Evolutionary conservation across 306 rosid species (phyloP).

Genomic region (Sindora glabra): DNA sequence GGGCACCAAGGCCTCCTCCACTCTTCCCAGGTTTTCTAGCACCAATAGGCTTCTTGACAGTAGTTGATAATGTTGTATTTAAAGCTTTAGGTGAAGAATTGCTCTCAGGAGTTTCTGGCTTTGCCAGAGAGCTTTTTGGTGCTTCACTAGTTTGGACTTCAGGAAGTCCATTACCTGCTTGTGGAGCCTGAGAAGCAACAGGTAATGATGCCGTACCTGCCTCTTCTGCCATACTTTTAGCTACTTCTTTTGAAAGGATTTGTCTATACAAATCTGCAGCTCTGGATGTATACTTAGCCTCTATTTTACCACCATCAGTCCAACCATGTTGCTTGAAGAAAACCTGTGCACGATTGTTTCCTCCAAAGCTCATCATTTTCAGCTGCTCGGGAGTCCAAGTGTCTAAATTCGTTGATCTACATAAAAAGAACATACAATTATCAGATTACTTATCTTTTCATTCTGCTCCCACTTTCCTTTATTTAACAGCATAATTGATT

Average conservation of each 20-base stretch:
- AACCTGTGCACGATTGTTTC: constrained; percentile 79
- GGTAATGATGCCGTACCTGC: constrained; percentile 46
- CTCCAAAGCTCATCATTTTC: constrained; percentile 77
- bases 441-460: neutral
- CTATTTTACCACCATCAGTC: constrained; percentile 89
- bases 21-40: constrained; percentile 65
- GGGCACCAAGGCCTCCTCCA: constrained; percentile 93
- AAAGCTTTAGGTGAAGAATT: constrained; percentile 58
- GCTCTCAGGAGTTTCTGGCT: constrained; percentile 46
- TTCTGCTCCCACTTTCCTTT: neutral
- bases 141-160: constrained; percentile 39
- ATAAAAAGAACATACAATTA: neutral
- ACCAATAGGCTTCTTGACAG: constrained; percentile 76
- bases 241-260: constrained; percentile 82
- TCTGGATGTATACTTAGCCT: constrained; percentile 86
- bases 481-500: too few relatives aligned
- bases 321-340: constrained; percentile 99
- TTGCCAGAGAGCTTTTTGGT: constrained; percentile 35
- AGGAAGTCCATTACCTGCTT: constrained; percentile 47
- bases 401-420: constrained; percentile 83
- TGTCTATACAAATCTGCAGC: constrained; percentile 92
- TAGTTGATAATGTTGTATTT: constrained; percentile 35
- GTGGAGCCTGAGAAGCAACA: constrained; percentile 45
- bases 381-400: constrained; percentile 83
- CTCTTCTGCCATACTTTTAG: constrained; percentile 78